phyloP scores from a whole-genome alignment of 176 grass and related monocot genomes.

The Aechmea fasciata region DNA sequence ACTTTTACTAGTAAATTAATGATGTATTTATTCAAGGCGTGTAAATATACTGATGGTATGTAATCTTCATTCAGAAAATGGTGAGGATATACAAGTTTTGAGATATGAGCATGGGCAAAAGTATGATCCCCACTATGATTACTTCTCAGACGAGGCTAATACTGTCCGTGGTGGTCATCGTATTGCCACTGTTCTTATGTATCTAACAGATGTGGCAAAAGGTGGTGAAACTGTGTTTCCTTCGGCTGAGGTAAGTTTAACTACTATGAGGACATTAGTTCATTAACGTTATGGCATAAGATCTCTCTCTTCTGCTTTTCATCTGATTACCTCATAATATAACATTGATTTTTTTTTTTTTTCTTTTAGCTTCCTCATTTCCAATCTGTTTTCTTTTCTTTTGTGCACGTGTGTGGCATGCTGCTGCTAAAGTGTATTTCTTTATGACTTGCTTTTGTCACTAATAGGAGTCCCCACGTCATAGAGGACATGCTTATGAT shows the following conservation, averaged over 20 bases:
- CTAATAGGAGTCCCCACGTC: slow-evolving; percentile 27
- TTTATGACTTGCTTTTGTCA: background rate
- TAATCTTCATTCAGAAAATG: slow-evolving; percentile 64
- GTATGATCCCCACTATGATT: slow-evolving; percentile 80
- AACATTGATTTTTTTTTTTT: background rate
- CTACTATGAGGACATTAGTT: background rate
- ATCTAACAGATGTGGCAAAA: slow-evolving; percentile 66
- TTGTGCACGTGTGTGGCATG: background rate
- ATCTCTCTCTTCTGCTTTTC: background rate
- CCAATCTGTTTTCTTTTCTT: background rate
- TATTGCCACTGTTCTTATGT: slow-evolving; percentile 83
- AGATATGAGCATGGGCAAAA: slow-evolving; percentile 74
- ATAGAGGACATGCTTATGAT: slow-evolving; percentile 33
- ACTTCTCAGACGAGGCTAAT: slow-evolving; percentile 81
- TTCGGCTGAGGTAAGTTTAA: slow-evolving; percentile 52
- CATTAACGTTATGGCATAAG: background rate
- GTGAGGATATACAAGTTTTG: slow-evolving; percentile 81
- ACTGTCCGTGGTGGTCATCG: slow-evolving; percentile 61
- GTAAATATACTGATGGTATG: background rate
- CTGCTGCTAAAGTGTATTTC: background rate
- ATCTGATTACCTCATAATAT: background rate
- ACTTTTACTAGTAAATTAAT: too few relatives aligned
- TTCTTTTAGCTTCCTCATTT: background rate
- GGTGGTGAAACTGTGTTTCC: slow-evolving; percentile 97
- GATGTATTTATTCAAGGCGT: background rate